Evolutionary conservation across 352 stramenopile genomes (phyloP), one percentile per base, ranked within the genome.

Genomic region (Hyaloperonospora arabidopsidis): DNA sequence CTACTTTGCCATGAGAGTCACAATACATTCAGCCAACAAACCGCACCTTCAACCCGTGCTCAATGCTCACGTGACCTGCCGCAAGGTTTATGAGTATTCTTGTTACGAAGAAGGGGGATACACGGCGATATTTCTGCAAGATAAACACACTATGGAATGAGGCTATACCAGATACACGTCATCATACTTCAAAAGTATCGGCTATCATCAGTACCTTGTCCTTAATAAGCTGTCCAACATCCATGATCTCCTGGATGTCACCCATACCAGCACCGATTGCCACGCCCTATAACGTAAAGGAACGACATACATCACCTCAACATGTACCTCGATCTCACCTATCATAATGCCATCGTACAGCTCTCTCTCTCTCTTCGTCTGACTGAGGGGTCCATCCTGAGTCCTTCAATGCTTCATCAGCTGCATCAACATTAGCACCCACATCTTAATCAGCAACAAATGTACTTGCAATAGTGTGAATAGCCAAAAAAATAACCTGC

Each of bases 81-180:
- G 93, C 92, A 40, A 97, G 69, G 57, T 98, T 98, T 45, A 95
- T 89, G 25, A 98, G 76, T 51, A 97, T 89, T 6, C 90, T 81
- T 2, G 93, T 91, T 29, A 98, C 87, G 70, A 98, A 97, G 51
- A 96, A 97, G 0, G 93, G 93, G 4, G 81, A 96, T 8, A 97
- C 72, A 18, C 89, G 79, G n/a, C 86, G 79, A 40, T 91, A 85
- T 74, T 91, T 91, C 83, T 92, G 17, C 18, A 32, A 41, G 59
- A n/a, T 29, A 44, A 29, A 23, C 0, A 39, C 38, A n/a, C n/a
- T n/a, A n/a, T n/a, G n/a, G n/a, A n/a, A n/a, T n/a, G n/a, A n/a
- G n/a, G n/a, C n/a, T n/a, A n/a, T n/a, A n/a, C n/a, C n/a, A n/a
- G n/a, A n/a, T n/a, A n/a, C n/a, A n/a, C n/a, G n/a, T n/a, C n/a